Conservation (phyloP, 495 filamentous ascomycete genomes). For the Penicillium paxilli region DNA sequence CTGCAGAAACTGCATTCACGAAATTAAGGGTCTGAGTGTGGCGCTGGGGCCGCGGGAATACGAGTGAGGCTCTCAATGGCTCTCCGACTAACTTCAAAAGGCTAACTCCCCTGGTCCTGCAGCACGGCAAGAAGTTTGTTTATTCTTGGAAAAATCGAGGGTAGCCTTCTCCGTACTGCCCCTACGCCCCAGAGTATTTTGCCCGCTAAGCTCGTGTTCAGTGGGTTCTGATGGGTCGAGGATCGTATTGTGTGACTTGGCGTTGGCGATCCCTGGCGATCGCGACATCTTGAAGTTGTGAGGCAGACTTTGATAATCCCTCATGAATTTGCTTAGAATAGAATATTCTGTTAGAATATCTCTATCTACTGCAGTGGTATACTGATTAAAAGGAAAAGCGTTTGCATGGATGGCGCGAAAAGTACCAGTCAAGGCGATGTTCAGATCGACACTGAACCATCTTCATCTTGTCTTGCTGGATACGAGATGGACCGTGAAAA, state of each 20-base stretch:
- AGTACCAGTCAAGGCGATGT: not conserved
- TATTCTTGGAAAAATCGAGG: not conserved
- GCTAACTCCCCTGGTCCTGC: not conserved
- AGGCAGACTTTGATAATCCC: not conserved
- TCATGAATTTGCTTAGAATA: not conserved
- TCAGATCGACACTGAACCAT: not conserved
- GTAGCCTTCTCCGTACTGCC: not conserved
- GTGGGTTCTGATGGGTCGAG: not conserved
- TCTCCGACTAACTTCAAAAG: not conserved
- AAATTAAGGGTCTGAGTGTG: not conserved
- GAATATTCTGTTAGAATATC: too few species aligned
- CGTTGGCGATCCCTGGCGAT: not conserved
- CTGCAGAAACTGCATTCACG: not conserved
- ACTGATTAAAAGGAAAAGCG: too few species aligned
- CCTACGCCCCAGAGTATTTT: not conserved
- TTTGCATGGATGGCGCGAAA: too few species aligned
- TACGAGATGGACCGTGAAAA: slow-evolving; percentile 5
- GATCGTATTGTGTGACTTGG: not conserved
- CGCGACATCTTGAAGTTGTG: not conserved
- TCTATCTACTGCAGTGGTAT: too few species aligned
- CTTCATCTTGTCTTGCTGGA: not conserved
- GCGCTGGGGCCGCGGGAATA: slow-evolving; percentile 1
- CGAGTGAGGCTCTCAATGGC: not conserved
- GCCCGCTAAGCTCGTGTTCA: slow-evolving; percentile 1
- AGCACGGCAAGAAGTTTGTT: not conserved